Conservation (phyloP, 139 green algal genomes). For the Micractinium conductrix region DNA sequence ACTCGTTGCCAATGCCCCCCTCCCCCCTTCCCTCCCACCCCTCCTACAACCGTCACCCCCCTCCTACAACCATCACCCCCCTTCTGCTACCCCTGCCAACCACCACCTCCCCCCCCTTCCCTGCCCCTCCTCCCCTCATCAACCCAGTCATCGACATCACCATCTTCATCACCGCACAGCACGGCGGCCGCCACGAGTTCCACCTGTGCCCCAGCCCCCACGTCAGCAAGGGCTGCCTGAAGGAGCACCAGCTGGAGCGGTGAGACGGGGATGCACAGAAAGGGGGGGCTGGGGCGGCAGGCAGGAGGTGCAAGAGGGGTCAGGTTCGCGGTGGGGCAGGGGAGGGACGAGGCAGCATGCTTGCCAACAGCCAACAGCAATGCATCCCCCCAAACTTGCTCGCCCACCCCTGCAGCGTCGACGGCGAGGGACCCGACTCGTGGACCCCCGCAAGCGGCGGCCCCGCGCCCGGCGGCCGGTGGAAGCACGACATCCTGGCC, state of each 20-base stretch:
- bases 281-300: background rate
- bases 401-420: background rate
- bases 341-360: background rate
- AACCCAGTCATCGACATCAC: slow-evolving; percentile 13
- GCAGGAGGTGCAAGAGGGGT: background rate
- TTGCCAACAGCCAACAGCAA: background rate
- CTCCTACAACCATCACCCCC: too few relatives aligned
- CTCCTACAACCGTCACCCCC: background rate
- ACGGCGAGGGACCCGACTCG: slow-evolving; percentile 7
- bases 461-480: background rate
- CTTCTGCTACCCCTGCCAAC: too few relatives aligned
- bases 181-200: slow-evolving; percentile 23
- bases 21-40: background rate
- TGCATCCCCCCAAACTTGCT: background rate
- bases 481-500: background rate
- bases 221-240: background rate
- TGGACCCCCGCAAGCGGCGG: slow-evolving; percentile 5
- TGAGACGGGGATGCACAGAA: background rate
- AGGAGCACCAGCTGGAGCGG: slow-evolving; percentile 1
- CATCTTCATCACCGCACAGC: slow-evolving; percentile 8
- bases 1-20: too few relatives aligned
- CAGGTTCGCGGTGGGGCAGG: background rate
- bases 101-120: too few relatives aligned
- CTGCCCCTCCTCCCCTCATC: background rate
- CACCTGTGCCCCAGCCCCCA: background rate